Evolutionary conservation across 805 yeast species (phyloP), one percentile per base, ranked within the genome.

Genomic region (Ogataea populi-albae): DNA sequence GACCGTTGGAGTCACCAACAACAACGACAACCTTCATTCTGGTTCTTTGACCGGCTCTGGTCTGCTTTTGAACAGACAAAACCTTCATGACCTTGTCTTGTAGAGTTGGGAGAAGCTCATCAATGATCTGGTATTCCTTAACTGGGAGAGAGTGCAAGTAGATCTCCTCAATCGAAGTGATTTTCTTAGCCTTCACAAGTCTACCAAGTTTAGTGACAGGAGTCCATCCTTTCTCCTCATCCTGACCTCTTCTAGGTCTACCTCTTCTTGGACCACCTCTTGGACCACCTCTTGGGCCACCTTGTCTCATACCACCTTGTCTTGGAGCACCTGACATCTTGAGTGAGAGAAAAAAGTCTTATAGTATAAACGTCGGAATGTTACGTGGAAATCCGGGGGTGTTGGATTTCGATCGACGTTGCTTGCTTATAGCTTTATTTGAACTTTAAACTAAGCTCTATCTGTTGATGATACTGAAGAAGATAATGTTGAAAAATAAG

Each of bases 31-130:
- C 98, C 93, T 94, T 94, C 84, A 93, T 89, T 82, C 98, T 88
- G 77, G 98, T 93, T 83, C 98, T 91, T 82, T 93, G 98, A 88
- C 98, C 98, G 65, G 98, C 98, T 77, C 96, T 82, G 81, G 98
- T 93, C 79, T 93, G 98, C 84, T 93, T 93, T 79, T 93, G 98
- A 62, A 93, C 98, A 59, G 98, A 95, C 79, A 91, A 83, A 79
- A 93, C 93, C 87, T 91, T 91, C 98, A 93, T 93, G 67, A 93
- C 97, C 78, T 91, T 96, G 71, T 93, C 98, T 75, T 84, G 81
- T 69, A 93, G 83, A 66, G 75, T 82, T 69, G 98, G 98, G 65
- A 93, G 79, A 71, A 93, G 79, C 66, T 80, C 81, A 79, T 93
- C 98, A 64, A 93, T 85, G 79, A 93, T 86, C 80, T 93, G 98